These are phyloP conservation scores for Kalaharituber pfeilii DNA, from an alignment of 2,329 filamentous ascomycete species.

Conservation along the genomic window DNA sequence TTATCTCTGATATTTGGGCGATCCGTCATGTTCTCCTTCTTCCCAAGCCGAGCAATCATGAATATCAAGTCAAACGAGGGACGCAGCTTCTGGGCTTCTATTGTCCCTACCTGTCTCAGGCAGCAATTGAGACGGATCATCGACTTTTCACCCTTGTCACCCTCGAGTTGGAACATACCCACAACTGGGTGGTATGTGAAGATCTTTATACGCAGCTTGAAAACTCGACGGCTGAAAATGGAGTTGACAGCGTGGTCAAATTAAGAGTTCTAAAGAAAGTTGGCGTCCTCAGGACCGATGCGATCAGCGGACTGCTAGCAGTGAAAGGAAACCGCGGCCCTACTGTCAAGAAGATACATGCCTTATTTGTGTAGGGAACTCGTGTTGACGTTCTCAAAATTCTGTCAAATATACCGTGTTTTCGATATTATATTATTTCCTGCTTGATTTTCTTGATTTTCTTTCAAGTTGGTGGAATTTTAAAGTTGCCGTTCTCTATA, in stretches of 20 bases:
- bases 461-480: no score
- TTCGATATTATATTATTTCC: no score
- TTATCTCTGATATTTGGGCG: background rate
- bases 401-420: no score
- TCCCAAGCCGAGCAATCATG: background rate
- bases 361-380: background rate
- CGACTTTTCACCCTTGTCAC: background rate
- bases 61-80: background rate
- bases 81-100: background rate
- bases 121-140: background rate
- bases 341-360: background rate
- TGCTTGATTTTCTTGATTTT: no score
- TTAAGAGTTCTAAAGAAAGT: background rate
- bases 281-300: background rate
- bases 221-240: background rate
- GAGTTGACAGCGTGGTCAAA: background rate
- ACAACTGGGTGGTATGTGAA: background rate
- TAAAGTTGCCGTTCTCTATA: no score
- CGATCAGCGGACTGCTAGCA: background rate
- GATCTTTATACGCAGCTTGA: background rate
- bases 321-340: background rate
- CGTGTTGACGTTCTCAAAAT: no score
- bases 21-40: background rate
- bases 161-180: background rate
- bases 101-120: background rate